Evolutionary conservation across 371 early-diverging fungal genomes (phyloP), one percentile per base, ranked within the genome.

Genomic region (Umbelopsis sp.): DNA sequence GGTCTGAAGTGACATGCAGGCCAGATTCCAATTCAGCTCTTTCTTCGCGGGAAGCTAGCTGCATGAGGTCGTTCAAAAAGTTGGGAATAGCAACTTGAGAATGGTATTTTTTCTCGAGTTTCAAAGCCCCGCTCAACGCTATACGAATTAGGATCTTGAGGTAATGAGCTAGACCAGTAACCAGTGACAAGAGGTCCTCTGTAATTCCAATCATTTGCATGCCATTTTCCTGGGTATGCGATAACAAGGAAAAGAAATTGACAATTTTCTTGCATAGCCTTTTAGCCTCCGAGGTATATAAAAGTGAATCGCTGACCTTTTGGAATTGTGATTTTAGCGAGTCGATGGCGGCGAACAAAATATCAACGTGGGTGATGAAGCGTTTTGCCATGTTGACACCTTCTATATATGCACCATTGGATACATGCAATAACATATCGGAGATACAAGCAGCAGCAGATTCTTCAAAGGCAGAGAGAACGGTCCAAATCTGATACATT

Each of bases 361-460:
- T 90, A 66, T 93, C 93, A 50, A 97, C 91, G 67, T 97, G 97
- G 69, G 86, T 83, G 63, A 96, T 90, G 70, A 97, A 94, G 52
- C 86, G 86, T 70, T 88, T 90, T 0, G 95, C 95, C 84, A 94
- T 90, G 62, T 87, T 76, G 20, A 95, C 81, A 25, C 94, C 93
- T 32, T 94, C 92, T 22, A 84, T 78, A 76, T 89, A 92, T 50
- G 85, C 74, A 14, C 90, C 88, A 66, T 90, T 91, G 10, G 95
- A 92, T 32, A 97, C 91, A 68, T 94, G 91, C 41, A 94, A 74
- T 41, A 96, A 80, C 91, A 96, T 96, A 63, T 94, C 94, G 4
- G 93, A 94, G 64, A 97, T 96, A 77, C 94, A 96, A 9, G 93
- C 91, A 11, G 97, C 96, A 0, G 95, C 87, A 1, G 95, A 93